Base-by-base conservation (phyloP, 2,329 filamentous ascomycete genomes). In the Diaporthe citrichinensis region DNA sequence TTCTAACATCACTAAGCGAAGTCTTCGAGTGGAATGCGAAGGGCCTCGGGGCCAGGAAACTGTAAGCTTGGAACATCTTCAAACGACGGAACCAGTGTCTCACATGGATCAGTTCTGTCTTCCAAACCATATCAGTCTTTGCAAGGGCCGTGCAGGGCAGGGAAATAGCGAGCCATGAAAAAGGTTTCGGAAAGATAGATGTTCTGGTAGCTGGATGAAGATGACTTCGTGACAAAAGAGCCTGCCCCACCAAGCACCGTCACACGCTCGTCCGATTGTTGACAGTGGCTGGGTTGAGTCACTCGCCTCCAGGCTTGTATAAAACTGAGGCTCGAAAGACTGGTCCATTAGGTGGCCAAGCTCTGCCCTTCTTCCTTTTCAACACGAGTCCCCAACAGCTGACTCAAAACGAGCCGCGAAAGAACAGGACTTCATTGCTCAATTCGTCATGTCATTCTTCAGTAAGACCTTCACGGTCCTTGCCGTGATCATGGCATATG, bases 121-220 rank as follows among this genome's bases (percentile, higher is more conserved):
- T 39, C 10, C 41, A 17, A 44, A 15, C 17, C 17, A 23, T 15
- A 20, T 8, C 17, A 46, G 7, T 6, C 44, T 23, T 20, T 46
- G 2, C 17, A 20, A 46, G 17, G 7, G 44, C 44, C 17, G 44
- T 23, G 6, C 7, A 9, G 44, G 5, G 5, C 17, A 15, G 15
- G 44, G 17, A 46, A 46, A 46, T 23, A 3, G 20, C 17, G 44
- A 46, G 17, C 1, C 2, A 8, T 46, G 17, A 0, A 46, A 2
- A 23, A 59, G 4, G 10, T 0, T 5, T 2, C 0, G 0, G 34
- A 39, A 6, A 3, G 12, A 39, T 58, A 0, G 23, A 39, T 12
- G 10, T 2, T 0, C 15, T n/a, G 20, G 4, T 9, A 17, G 57
- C 34, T 6, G 0, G 31, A 39, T 5, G 2, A n/a, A 14, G 57